A percentile compares a stretch with the other conserved stretches of the same genome.
Evolutionary conservation across 495 filamentous ascomycete genomes (phyloP).

Genomic region (Daldinia loculata): DNA sequence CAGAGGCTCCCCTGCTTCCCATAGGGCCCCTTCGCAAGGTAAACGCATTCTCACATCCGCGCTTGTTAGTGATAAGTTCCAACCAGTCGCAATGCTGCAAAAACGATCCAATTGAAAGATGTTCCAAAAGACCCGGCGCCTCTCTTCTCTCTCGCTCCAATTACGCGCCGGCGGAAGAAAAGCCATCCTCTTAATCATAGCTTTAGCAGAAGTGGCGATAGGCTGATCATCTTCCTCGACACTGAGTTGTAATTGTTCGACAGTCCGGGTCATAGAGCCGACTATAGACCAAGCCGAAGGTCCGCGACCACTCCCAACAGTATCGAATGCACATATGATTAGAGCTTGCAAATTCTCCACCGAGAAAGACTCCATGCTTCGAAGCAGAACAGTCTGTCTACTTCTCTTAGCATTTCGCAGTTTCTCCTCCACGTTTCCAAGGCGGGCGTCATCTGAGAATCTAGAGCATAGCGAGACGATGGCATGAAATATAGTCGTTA

Average conservation of each 20-base stretch:
- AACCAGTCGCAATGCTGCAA: constrained; percentile 43
- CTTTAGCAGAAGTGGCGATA: not conserved
- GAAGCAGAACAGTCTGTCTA: constrained; percentile 44
- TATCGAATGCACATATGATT: constrained; percentile 48
- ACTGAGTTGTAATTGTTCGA: constrained; percentile 51
- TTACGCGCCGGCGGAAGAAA: constrained; percentile 46
- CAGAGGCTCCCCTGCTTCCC: not conserved
- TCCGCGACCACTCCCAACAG: constrained; percentile 45
- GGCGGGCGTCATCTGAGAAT: not conserved
- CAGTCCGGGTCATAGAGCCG: constrained; percentile 51
- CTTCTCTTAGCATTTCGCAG: constrained; percentile 39
- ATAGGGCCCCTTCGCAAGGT: not conserved
- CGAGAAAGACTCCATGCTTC: constrained; percentile 49
- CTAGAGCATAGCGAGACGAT: not conserved
- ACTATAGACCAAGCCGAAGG: constrained; percentile 49
- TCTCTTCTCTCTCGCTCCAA: constrained; percentile 48
- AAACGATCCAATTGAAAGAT: constrained; percentile 54
- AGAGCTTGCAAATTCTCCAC: constrained; percentile 53
- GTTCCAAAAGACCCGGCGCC: constrained; percentile 54
- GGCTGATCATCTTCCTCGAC: constrained; percentile 45
- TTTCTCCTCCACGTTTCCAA: constrained; percentile 13
- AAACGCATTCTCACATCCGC: not conserved
- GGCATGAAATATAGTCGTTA: not conserved
- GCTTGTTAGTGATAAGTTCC: not conserved
- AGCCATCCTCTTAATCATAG: constrained; percentile 47